phyloP scores from a whole-genome alignment of 1,139 yeast species.

The Arxiozyma telluris region DNA sequence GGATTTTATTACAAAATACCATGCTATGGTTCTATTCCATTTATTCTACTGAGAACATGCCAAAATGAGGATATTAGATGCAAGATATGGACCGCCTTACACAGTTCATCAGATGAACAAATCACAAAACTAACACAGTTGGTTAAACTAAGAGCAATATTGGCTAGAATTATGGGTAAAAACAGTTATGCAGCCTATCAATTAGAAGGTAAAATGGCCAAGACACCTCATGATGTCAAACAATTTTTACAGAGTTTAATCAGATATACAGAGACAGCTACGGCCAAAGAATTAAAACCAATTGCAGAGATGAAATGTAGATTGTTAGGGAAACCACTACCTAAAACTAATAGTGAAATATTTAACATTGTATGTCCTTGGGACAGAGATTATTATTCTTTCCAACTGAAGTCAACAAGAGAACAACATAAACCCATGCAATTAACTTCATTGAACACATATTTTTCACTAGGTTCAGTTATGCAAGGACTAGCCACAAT shows the following conservation, averaged over 20 bases:
- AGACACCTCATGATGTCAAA: conserved; percentile 64
- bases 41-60: conserved; percentile 53
- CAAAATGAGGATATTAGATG: conserved; percentile 50
- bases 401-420: conserved; percentile 25
- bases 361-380: conserved; percentile 60
- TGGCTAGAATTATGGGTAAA: conserved; percentile 71
- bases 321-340: conserved; percentile 17
- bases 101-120: conserved; percentile 49
- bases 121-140: conserved; percentile 50
- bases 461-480: conserved; percentile 79
- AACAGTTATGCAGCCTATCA: conserved; percentile 71
- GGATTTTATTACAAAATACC: conserved; percentile 45
- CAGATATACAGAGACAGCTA: conserved; percentile 42
- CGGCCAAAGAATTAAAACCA: conserved; percentile 48
- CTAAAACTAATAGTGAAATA: conserved; percentile 32
- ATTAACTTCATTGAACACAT: conserved; percentile 37
- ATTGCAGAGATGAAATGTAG: conserved; percentile 36
- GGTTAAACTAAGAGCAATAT: conserved; percentile 54
- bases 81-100: conserved; percentile 66
- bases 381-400: conserved; percentile 75
- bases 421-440: conserved; percentile 26
- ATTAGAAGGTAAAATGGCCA: conserved; percentile 85
- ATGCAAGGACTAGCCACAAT: conserved; percentile 73
- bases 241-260: conserved; percentile 59
- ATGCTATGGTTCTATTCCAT: conserved; percentile 59